Evolutionary conservation across 441 rosid genomes (phyloP).

Genomic region (Populus tomentosa): DNA sequence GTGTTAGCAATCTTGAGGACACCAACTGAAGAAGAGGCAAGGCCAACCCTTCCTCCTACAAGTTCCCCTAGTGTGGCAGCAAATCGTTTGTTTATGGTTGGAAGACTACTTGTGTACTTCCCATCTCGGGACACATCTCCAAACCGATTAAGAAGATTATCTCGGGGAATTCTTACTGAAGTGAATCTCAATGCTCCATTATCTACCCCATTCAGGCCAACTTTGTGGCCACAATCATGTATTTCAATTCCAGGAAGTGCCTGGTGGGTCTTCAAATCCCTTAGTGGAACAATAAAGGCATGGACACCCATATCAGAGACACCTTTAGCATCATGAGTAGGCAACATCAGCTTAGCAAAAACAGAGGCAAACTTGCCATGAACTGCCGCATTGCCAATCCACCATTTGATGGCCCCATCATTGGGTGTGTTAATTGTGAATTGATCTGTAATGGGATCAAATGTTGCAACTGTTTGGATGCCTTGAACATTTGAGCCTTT

Average conservation of each 20-base stretch:
- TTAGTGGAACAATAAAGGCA: conserved; percentile 90
- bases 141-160: conserved; percentile 92
- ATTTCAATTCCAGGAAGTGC: conserved; percentile 86
- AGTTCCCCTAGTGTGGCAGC: conserved; percentile 97
- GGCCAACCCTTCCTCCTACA: conserved; percentile 93
- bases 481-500: conserved; percentile 95
- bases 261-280: conserved; percentile 79
- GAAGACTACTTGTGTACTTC: conserved; percentile 85
- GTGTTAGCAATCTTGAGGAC: conserved; percentile 78
- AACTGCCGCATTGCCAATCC: conserved; percentile 99
- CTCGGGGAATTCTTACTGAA: conserved; percentile 88
- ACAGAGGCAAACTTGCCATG: conserved; percentile 98
- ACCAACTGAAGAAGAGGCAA: conserved; percentile 86
- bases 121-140: conserved; percentile 96
- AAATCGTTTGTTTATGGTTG: conserved; percentile 86
- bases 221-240: conserved; percentile 91
- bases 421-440: conserved; percentile 79
- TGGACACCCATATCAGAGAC: conserved; percentile 92
- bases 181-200: conserved; percentile 90
- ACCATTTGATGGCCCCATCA: conserved; percentile 98
- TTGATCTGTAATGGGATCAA: conserved; percentile 77
- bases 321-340: conserved; percentile 73
- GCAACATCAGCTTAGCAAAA: conserved; percentile 81
- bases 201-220: conserved; percentile 94
- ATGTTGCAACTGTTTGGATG: conserved; percentile 82